Evolutionary conservation across 2,329 filamentous ascomycete genomes (phyloP).

Genomic region (Colletotrichum abscissum): DNA sequence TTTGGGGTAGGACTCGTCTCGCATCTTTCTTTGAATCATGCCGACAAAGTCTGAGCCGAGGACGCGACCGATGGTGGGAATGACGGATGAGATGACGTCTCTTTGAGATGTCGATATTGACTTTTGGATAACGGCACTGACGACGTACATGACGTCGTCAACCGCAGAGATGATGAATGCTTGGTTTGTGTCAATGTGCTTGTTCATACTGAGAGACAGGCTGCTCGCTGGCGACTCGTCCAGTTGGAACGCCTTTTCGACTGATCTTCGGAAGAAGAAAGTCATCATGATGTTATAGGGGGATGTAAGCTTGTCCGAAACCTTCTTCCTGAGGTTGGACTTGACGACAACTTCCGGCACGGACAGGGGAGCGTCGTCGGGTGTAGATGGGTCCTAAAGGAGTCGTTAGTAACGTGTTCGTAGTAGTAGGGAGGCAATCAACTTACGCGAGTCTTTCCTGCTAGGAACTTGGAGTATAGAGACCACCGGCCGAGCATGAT

Average conservation of each 20-base stretch:
- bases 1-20: conserved; percentile 92
- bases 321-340: conserved; percentile 84
- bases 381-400: conserved; percentile 59
- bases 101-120: conserved; percentile 88
- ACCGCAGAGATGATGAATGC: conserved; percentile 96
- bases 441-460: conserved; percentile 84
- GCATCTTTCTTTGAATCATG: conserved; percentile 98
- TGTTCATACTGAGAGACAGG: conserved; percentile 80
- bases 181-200: conserved; percentile 78
- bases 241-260: conserved; percentile 97
- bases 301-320: conserved; percentile 76
- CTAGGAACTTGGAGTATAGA: conserved; percentile 88
- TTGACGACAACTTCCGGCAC: conserved; percentile 81
- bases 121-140: conserved; percentile 89
- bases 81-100: conserved; percentile 79
- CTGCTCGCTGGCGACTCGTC: conserved; percentile 84
- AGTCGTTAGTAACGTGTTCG: conserved; percentile 40
- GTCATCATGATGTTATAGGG: conserved; percentile 94
- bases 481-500: conserved; percentile 96
- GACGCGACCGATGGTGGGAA: conserved; percentile 83
- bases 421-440: neutral
- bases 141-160: conserved; percentile 99
- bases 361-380: conserved; percentile 67
- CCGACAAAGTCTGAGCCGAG: conserved; percentile 91
- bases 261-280: conserved; percentile 95